A percentile compares a stretch with the other conserved stretches of the same genome.
These are phyloP conservation scores for Spiromastix sp. DNA, from an alignment of 2,329 filamentous ascomycete genomes.

Conservation along the genomic window DNA sequence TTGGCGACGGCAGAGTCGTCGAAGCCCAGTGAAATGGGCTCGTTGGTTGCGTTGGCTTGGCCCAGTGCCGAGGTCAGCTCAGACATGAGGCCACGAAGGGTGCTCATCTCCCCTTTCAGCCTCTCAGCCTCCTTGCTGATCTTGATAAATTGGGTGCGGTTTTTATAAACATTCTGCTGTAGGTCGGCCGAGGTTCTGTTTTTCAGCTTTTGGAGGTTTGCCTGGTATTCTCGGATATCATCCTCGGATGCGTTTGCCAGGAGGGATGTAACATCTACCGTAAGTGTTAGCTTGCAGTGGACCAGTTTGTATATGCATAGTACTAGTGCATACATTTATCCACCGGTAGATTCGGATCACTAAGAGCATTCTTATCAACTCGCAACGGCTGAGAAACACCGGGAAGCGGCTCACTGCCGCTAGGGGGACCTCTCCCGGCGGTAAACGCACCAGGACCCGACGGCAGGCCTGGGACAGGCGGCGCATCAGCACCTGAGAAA, in stretches of 20 bases:
- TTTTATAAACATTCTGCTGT: slow-evolving; percentile 93
- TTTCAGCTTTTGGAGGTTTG: slow-evolving; percentile 65
- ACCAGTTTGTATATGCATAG: too few species aligned
- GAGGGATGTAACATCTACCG: slow-evolving; percentile 45
- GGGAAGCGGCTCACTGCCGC: slow-evolving; percentile 38
- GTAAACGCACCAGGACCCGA: slow-evolving; percentile 50
- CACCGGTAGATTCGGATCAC: slow-evolving; percentile 66
- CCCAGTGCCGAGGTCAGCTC: slow-evolving; percentile 68
- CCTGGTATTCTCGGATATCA: slow-evolving; percentile 74
- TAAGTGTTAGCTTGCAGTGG: too few species aligned
- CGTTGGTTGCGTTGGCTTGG: slow-evolving; percentile 39
- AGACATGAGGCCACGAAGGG: slow-evolving; percentile 79
- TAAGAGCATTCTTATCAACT: slow-evolving; percentile 66
- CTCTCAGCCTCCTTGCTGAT: slow-evolving; percentile 99
- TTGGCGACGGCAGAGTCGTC: slow-evolving; percentile 42
- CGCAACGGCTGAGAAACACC: slow-evolving; percentile 50
- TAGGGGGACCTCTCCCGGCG: slow-evolving; percentile 31
- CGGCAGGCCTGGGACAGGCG: slow-evolving; percentile 61
- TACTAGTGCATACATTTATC: slow-evolving; percentile 57
- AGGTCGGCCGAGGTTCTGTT: slow-evolving; percentile 69
- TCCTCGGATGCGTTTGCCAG: slow-evolving; percentile 78
- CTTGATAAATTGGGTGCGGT: slow-evolving; percentile 96
- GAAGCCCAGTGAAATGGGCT: slow-evolving; percentile 39
- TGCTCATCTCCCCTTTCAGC: slow-evolving; percentile 90
- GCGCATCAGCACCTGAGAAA: slow-evolving; percentile 55